Conservation (phyloP, 331 rosid species). For the Malus hybrid region DNA sequence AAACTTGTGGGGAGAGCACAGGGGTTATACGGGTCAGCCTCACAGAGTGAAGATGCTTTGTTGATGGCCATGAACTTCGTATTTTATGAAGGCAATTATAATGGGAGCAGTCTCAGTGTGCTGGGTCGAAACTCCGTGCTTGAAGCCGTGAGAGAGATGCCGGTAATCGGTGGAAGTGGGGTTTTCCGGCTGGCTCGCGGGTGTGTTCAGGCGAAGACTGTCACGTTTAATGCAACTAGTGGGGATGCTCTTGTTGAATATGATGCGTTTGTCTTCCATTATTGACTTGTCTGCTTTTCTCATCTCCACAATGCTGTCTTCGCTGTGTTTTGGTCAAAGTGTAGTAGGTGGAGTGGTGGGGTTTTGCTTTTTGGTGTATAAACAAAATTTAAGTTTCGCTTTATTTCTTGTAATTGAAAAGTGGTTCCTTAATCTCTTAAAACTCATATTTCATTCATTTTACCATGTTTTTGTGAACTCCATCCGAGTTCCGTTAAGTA, state of each 20-base stretch:
- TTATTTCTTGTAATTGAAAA: too few species aligned
- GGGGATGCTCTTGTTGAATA: slow-evolving; percentile 34
- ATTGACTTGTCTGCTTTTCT: not conserved
- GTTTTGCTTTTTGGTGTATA: not conserved
- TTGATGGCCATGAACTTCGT: slow-evolving; percentile 49
- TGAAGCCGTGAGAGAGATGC: slow-evolving; percentile 48
- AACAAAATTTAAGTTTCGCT: too few species aligned
- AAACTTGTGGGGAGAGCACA: slow-evolving; percentile 51
- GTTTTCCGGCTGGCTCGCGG: slow-evolving; percentile 52
- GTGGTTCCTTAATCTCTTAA: too few species aligned
- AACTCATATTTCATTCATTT: too few species aligned
- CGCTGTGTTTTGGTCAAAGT: not conserved
- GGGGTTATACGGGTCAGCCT: slow-evolving; percentile 42
- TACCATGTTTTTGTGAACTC: too few species aligned
- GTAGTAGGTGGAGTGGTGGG: not conserved
- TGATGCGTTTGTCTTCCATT: slow-evolving; percentile 26
- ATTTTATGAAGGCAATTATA: slow-evolving; percentile 43
- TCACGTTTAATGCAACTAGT: not conserved
- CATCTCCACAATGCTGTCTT: not conserved
- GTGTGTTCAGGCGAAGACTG: slow-evolving; percentile 42
- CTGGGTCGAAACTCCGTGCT: slow-evolving; percentile 39
- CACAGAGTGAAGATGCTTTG: slow-evolving; percentile 33
- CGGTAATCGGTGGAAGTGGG: slow-evolving; percentile 58
- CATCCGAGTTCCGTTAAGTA: too few species aligned
- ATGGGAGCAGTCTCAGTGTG: slow-evolving; percentile 54